Evolutionary conservation across 371 early-diverging fungal genomes (phyloP).

Genomic region (Entomophthora muscae): DNA sequence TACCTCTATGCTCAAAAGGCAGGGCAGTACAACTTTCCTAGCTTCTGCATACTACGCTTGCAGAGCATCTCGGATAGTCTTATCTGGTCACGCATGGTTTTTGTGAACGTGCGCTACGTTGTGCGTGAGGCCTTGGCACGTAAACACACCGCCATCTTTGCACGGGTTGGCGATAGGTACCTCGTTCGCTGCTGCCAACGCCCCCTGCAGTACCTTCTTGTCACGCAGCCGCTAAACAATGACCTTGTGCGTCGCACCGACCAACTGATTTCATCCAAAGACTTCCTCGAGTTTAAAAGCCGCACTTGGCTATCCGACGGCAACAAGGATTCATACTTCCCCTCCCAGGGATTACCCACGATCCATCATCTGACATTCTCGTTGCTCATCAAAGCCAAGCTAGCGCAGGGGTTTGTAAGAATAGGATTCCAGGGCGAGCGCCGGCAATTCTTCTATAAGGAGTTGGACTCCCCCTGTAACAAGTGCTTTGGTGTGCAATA

Average conservation of each 20-base stretch:
- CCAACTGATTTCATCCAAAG: slow-evolving; percentile 11
- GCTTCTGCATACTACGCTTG: slow-evolving; percentile 19
- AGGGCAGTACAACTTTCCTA: slow-evolving; percentile 10
- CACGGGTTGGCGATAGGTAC: neutral
- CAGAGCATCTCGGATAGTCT: neutral
- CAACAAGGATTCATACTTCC: slow-evolving; percentile 17
- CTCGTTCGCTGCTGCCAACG: neutral
- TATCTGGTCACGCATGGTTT: neutral
- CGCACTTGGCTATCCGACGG: slow-evolving; percentile 54
- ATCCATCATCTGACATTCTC: slow-evolving; percentile 45
- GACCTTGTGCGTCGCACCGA: neutral
- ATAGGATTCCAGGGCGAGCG: slow-evolving; percentile 27
- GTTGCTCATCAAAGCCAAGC: slow-evolving; percentile 31
- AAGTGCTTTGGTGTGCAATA: slow-evolving; percentile 35
- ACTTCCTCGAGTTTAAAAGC: slow-evolving; percentile 33
- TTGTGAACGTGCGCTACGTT: slow-evolving; percentile 1
- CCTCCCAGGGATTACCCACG: slow-evolving; percentile 25
- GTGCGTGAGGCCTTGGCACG: neutral
- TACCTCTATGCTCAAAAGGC: slow-evolving; percentile 14
- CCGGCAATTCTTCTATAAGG: slow-evolving; percentile 44
- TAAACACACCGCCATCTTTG: neutral
- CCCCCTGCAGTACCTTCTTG: slow-evolving; percentile 1
- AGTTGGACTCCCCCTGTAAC: slow-evolving; percentile 12
- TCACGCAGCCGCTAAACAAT: neutral
- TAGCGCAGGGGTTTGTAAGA: slow-evolving; percentile 37